phyloP scores from a whole-genome alignment of 202 grass and related monocot genomes.

The Miscanthus sacchariflorus region DNA sequence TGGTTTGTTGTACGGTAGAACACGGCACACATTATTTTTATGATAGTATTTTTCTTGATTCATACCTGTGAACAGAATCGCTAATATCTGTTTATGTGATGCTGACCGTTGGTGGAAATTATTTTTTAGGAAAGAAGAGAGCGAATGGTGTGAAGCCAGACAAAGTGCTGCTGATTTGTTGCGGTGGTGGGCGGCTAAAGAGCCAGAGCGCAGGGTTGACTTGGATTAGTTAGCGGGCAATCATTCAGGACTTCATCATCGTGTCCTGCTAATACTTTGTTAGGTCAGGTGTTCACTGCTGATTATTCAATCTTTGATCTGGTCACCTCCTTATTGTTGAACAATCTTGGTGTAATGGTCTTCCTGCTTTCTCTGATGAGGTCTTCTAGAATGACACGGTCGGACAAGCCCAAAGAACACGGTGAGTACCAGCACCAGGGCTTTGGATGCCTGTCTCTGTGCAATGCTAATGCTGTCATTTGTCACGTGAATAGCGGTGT shows the following conservation, averaged over 20 bases:
- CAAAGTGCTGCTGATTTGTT: neutral
- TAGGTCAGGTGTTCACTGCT: neutral
- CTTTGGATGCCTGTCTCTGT: slow-evolving; percentile 6
- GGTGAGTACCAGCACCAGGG: neutral
- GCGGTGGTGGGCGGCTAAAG: neutral
- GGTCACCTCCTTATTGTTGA: neutral
- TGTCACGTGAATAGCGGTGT: neutral
- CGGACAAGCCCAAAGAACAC: neutral
- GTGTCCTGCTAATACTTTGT: neutral
- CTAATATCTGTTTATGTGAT: neutral
- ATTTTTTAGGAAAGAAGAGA: neutral
- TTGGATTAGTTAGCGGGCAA: slow-evolving; percentile 8
- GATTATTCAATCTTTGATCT: slow-evolving; percentile 35
- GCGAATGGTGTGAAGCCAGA: slow-evolving; percentile 23
- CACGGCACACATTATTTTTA: neutral
- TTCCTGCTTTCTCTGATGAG: neutral
- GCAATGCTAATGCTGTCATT: neutral
- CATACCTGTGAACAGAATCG: slow-evolving; percentile 22
- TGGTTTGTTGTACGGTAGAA: neutral
- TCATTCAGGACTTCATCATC: neutral
- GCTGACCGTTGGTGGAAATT: neutral
- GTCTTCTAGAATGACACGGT: slow-evolving; percentile 30
- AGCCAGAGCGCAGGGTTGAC: neutral
- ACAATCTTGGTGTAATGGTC: neutral
- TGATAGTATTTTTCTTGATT: neutral